phyloP scores from a whole-genome alignment of 169 alveolate genomes.

The Plasmodium coatneyi region DNA sequence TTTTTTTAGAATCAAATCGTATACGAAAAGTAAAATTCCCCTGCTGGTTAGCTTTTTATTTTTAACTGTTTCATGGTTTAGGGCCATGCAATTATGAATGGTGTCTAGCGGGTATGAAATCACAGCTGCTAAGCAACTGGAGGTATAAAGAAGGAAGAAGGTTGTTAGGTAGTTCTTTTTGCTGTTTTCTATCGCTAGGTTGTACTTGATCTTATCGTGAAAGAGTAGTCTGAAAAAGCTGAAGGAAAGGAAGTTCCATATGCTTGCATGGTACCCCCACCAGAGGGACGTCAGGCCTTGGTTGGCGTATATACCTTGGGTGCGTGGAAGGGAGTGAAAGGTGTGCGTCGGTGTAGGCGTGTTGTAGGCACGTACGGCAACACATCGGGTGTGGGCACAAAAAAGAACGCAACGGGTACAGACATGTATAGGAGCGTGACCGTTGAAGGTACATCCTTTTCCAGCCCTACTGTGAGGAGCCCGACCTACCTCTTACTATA shows the following conservation, averaged over 20 bases:
- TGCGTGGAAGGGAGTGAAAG: not conserved
- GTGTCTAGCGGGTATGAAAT: constrained; percentile 55
- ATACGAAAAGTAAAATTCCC: constrained; percentile 29
- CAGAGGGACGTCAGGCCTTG: constrained; percentile 66
- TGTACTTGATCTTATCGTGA: constrained; percentile 56
- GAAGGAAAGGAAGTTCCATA: constrained; percentile 56
- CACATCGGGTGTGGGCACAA: not conserved
- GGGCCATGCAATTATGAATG: constrained; percentile 28
- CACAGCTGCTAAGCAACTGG: constrained; percentile 54
- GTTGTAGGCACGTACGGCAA: not conserved
- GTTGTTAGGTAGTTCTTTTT: constrained; percentile 16
- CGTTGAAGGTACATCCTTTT: not conserved
- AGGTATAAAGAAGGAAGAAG: constrained; percentile 35
- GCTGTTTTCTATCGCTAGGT: constrained; percentile 12
- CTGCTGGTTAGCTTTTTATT: constrained; percentile 31
- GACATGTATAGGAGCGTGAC: not conserved
- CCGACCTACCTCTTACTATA: constrained; percentile 45
- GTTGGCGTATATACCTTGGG: constrained; percentile 41
- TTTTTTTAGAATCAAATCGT: constrained; percentile 36
- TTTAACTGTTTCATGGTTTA: constrained; percentile 51
- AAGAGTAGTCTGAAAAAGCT: constrained; percentile 53
- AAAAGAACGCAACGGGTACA: not conserved
- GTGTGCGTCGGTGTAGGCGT: not conserved
- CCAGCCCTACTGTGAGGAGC: not conserved
- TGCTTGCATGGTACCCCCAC: constrained; percentile 74